A percentile compares a stretch with the other conserved stretches of the same genome.
These are phyloP conservation scores for Millerozyma acaciae DNA, from an alignment of 805 yeast genomes.

Conservation along the genomic window DNA sequence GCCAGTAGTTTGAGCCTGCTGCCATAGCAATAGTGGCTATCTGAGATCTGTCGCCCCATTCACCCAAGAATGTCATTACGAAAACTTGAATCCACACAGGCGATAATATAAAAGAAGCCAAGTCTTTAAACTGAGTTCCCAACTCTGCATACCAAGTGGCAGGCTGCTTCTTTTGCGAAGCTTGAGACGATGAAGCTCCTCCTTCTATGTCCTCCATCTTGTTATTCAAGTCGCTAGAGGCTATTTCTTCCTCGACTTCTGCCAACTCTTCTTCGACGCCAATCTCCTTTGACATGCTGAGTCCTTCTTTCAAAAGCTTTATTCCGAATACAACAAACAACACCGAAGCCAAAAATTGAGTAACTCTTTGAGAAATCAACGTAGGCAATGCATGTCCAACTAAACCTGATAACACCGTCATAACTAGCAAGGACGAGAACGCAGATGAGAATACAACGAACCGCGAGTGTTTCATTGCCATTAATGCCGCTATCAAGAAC, in stretches of 20 bases:
- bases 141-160: slow-evolving; percentile 23
- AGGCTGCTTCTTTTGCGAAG: slow-evolving; percentile 10
- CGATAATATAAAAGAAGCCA: slow-evolving; percentile 64
- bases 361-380: slow-evolving; percentile 71
- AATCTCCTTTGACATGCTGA: slow-evolving; percentile 69
- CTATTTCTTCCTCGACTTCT: slow-evolving; percentile 93
- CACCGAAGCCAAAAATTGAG: slow-evolving; percentile 77
- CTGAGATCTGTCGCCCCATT: slow-evolving; percentile 99
- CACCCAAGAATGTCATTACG: slow-evolving; percentile 93
- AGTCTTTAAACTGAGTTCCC: slow-evolving; percentile 45
- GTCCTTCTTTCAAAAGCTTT: slow-evolving; percentile 74
- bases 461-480: slow-evolving; percentile 94
- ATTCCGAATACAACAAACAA: slow-evolving; percentile 81
- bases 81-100: slow-evolving; percentile 95
- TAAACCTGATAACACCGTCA: slow-evolving; percentile 88
- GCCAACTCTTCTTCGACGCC: slow-evolving; percentile 96
- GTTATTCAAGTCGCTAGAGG: slow-evolving; percentile 52
- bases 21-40: slow-evolving; percentile 98
- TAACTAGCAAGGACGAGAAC: slow-evolving; percentile 74
- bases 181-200: slow-evolving; percentile 31
- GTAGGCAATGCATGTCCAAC: slow-evolving; percentile 91
- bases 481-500: slow-evolving; percentile 90
- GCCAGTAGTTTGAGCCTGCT: slow-evolving; percentile 90
- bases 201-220: slow-evolving; percentile 57
- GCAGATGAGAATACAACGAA: slow-evolving; percentile 85